phyloP scores from a whole-genome alignment of 768 basidiomycete species.

The Russula abietina region DNA sequence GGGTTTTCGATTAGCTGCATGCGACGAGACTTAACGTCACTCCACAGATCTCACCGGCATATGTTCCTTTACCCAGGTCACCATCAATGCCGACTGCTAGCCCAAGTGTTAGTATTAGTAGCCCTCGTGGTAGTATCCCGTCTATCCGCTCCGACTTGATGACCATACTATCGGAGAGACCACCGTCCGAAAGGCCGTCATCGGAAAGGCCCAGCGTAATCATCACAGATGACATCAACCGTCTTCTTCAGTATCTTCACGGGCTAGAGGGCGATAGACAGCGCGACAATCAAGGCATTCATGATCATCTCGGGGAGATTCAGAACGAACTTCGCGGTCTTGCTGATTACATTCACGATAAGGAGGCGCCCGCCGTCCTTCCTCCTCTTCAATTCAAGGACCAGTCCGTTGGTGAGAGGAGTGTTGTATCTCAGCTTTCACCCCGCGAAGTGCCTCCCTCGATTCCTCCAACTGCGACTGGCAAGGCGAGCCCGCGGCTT shows the following conservation, averaged over 20 bases:
- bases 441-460: slow-evolving; percentile 24
- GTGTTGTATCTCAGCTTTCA: slow-evolving; percentile 31
- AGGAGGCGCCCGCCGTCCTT: slow-evolving; percentile 8
- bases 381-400: slow-evolving; percentile 10
- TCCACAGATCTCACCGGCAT: slow-evolving; percentile 30
- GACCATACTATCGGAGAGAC: slow-evolving; percentile 37
- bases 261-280: slow-evolving; percentile 60
- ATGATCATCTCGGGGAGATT: slow-evolving; percentile 62
- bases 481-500: slow-evolving; percentile 7
- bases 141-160: slow-evolving; percentile 44
- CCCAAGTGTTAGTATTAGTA: slow-evolving; percentile 45
- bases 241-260: slow-evolving; percentile 48
- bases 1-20: slow-evolving; percentile 13
- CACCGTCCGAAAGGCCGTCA: slow-evolving; percentile 26
- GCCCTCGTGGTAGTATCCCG: slow-evolving; percentile 43
- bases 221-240: slow-evolving; percentile 47
- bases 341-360: slow-evolving; percentile 29
- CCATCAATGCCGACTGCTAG: slow-evolving; percentile 39
- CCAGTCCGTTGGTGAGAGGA: slow-evolving; percentile 30
- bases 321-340: slow-evolving; percentile 63
- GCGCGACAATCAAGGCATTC: slow-evolving; percentile 57
- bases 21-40: slow-evolving; percentile 17
- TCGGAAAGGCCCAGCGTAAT: slow-evolving; percentile 35
- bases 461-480: slow-evolving; percentile 1
- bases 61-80: slow-evolving; percentile 32